These are phyloP conservation scores for Forsythia viridissima DNA, from an alignment of 257 asterid species.

Conservation along the genomic window DNA sequence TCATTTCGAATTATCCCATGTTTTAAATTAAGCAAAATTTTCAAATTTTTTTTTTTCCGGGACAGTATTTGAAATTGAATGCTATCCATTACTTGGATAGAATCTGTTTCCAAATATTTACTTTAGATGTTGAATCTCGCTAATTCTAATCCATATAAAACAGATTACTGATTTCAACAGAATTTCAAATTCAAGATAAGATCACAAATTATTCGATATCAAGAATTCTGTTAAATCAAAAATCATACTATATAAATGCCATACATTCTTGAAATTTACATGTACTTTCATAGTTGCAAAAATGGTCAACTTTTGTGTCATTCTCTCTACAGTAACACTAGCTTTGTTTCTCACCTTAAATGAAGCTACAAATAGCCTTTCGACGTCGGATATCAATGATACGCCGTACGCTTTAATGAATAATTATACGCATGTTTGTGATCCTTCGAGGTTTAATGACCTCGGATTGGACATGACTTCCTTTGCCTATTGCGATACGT, in stretches of 20 bases:
- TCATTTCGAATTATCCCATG: background rate
- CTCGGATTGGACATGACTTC: constrained; percentile 35
- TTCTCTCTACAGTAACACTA: background rate
- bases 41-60: background rate
- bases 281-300: background rate
- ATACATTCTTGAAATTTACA: background rate
- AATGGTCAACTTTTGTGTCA: background rate
- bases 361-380: background rate
- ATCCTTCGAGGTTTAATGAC: constrained; percentile 28
- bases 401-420: background rate
- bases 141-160: background rate
- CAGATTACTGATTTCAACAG: background rate
- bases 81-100: background rate
- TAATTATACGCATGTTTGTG: constrained; percentile 32
- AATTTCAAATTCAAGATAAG: background rate
- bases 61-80: background rate
- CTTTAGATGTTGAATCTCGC: background rate
- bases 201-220: background rate
- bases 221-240: background rate
- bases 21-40: background rate
- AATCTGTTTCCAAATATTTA: background rate
- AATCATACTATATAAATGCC: background rate
- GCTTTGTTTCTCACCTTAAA: background rate
- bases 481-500: constrained; percentile 33
- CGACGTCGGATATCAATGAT: constrained; percentile 18